Evolutionary conservation across 1,284 basidiomycete species (phyloP), one percentile per base, ranked within the genome.

Genomic region (Mrakiaceae sp.): DNA sequence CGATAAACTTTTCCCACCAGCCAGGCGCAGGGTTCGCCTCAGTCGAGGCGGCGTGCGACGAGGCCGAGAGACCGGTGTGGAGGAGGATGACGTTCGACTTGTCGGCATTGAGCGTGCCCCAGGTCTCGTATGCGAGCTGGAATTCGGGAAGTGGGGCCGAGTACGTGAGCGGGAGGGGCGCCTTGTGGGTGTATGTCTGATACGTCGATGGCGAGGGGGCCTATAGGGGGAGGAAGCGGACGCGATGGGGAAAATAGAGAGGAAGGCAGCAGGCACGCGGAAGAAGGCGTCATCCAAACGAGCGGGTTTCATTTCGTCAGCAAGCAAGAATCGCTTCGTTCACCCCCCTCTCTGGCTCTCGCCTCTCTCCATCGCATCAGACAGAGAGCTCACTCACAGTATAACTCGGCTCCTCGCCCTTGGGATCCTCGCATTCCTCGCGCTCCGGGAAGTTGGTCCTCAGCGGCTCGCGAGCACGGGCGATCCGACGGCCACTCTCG

Each of bases 1-100:
- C 95, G 67, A 99, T 92, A 77, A 98, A 99, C 71, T 88, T 88
- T 77, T 98, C 89, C 95, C 95, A 98, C 96, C 95, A 99, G 5
- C 96, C 95, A 7, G 74, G 72, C 0, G 88, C 78, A 0, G 90
- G 84, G 70, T 96, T 97, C 10, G 81, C 77, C 2, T 81, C 74
- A 0, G 88, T 88, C 10, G 88, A 88, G 0, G 93, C 93, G 0
- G 96, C 95, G 77, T 99, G 95, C 0, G 92, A 96, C 2, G 90
- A 94, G 0, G 95, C 95, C 2, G 89, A 93, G 2, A 99, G 81
- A 40, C 95, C 95, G 0, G 95, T 99, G 73, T 98, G 95, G 3
- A 99, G 81, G n/a, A 99, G 84, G 62, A 99, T 94, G 60, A 84
- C 94, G 73, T 99, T 98, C 75, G 90, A 87, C 53, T 81, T 83